Evolutionary conservation across 352 stramenopile genomes (phyloP), one percentile per base, ranked within the genome.

Genomic region (Globisporangium iwayamae): DNA sequence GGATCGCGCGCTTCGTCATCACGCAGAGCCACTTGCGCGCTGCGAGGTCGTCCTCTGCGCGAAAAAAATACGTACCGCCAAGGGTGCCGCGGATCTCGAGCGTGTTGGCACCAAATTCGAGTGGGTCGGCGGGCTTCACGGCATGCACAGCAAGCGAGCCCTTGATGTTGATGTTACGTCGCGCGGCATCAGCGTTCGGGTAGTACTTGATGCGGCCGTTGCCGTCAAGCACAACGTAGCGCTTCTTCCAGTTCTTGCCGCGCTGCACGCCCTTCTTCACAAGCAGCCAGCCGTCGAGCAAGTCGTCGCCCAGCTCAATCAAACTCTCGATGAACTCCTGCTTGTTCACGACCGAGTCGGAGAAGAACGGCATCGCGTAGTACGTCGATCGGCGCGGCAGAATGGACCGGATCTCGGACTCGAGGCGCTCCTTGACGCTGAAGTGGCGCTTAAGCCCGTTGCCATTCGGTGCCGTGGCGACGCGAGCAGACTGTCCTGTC

Each of bases 181-280:
- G 73, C n/a, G 86, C 83, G 10, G 82, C 81, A 39, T 93, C 86
- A 8, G 79, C 84, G 60, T 91, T 92, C 20, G 82, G 76, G 66
- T 79, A 94, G 65, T 91, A 93, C 71, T 89, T 91, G 64, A 94
- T 72, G 56, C 84, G 71, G 20, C 79, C 83, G 62, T 92, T 87
- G 13, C 68, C 73, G 67, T 93, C 83, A 46, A 94, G 68, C 50
- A 91, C 75, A 14, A 93, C 82, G 58, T 78, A 94, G 38, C 84
- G 81, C 54, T 94, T 94, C 71, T 94, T 93, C 86, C 86, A 94
- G 68, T 89, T 79, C 55, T 87, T 88, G 43, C 78, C 81, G 22
- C 82, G 83, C 58, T 86, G 79, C 38, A 79, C 46, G 4, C 79
- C 81, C 63, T 90, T 90, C 65, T 94, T 93, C 39, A 94, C 82